Evolutionary conservation across 1,284 basidiomycete species (phyloP), one percentile per base, ranked within the genome.

Genomic region (Ganoderma multipileum): DNA sequence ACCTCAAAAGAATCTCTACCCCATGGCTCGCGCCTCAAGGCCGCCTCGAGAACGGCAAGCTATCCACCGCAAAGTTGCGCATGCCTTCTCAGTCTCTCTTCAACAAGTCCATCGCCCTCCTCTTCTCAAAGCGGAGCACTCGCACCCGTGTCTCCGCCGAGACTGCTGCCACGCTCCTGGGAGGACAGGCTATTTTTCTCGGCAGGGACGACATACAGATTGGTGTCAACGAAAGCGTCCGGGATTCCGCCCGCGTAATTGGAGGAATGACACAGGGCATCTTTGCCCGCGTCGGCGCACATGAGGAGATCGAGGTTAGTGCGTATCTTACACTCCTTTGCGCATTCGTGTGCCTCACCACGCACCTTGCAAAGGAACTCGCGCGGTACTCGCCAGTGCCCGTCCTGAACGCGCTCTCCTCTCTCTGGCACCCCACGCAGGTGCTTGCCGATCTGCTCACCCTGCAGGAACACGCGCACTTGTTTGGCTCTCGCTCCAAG

Each of bases 261-360:
- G 92, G 95, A 23, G 94, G 95, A 20, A 98, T 99, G 97, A 94
- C 92, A 66, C 93, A 99, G 80, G 98, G 97, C 23, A 95, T 99
- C 73, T 98, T 99, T 83, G 98, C 97, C 26, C 91, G 98, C 60
- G 97, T 99, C 1, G 95, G 94, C 7, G 92, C 88, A 14, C 97
- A 99, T 80, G 86, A 87, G 2, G 97, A 99, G 79, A 92, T 99
- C 66, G 96, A 97, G 88, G 95, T 95, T 67, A 68, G 87, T 77
- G 3, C 23, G 11, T 30, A 20, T 12, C 26, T 18, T 33, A 16
- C 36, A 39, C 26, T 3, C 26, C 5, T 38, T 20, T 12, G 38
- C 39, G n/a, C 36, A 38, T 5, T 26, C 44, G 16, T 2, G 2
- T 47, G 16, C n/a, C 61, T 61, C 26, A 61, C 26, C n/a, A 16